Conservation (phyloP, 2,329 filamentous ascomycete species). For the Atkinsonella hypoxylon region DNA sequence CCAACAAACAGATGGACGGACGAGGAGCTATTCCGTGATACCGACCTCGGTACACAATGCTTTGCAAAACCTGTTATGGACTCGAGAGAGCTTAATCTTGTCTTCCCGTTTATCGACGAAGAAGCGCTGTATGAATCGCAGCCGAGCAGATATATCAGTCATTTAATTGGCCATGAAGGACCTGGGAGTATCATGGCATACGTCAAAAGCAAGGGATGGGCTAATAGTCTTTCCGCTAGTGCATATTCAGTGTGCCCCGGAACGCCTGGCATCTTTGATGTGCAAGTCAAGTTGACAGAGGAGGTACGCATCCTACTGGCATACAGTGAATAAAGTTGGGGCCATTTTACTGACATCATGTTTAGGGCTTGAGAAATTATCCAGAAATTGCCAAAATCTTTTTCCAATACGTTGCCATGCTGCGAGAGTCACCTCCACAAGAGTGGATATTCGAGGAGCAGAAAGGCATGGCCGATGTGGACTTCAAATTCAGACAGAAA, state of each 20-base stretch:
- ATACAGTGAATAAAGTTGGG: neutral
- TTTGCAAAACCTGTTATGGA: slow-evolving; percentile 93
- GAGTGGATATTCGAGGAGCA: slow-evolving; percentile 93
- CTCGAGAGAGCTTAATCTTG: slow-evolving; percentile 63
- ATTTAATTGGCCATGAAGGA: slow-evolving; percentile 84
- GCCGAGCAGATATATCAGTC: slow-evolving; percentile 75
- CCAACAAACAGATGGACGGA: slow-evolving; percentile 44
- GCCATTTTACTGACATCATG: slow-evolving; percentile 2
- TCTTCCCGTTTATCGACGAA: slow-evolving; percentile 78
- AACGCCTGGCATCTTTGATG: slow-evolving; percentile 62
- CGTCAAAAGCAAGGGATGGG: slow-evolving; percentile 84
- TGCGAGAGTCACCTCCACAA: slow-evolving; percentile 68
- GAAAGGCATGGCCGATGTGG: slow-evolving; percentile 78
- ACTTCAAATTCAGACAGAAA: slow-evolving; percentile 94
- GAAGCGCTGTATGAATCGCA: slow-evolving; percentile 68
- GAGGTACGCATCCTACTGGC: slow-evolving; percentile 39
- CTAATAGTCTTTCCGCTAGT: slow-evolving; percentile 69
- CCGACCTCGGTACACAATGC: slow-evolving; percentile 51
- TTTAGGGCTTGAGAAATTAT: slow-evolving; percentile 60
- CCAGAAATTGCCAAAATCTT: slow-evolving; percentile 70
- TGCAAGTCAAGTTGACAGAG: slow-evolving; percentile 70
- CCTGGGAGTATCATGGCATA: slow-evolving; percentile 86
- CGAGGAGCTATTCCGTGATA: slow-evolving; percentile 35
- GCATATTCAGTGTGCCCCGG: slow-evolving; percentile 67
- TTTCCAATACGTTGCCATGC: slow-evolving; percentile 84